Evolutionary conservation across 2,329 filamentous ascomycete species (phyloP).

Genomic region (Nothophaeocryptopus gaeumannii): DNA sequence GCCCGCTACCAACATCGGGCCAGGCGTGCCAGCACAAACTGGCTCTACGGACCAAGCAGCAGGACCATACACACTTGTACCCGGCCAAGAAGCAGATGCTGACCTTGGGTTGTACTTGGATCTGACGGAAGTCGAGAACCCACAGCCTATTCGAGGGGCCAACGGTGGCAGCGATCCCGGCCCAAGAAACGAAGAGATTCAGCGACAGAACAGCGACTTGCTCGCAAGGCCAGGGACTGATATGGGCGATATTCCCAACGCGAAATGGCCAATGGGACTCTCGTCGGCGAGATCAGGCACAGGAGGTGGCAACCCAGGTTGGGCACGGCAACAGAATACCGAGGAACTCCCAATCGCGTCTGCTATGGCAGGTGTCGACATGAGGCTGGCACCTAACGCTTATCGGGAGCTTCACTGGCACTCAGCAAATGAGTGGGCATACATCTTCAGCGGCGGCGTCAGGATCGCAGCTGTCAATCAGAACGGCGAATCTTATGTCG

Average conservation of each 20-base stretch:
- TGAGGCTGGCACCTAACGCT: conserved; percentile 33
- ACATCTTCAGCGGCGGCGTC: conserved; percentile 31
- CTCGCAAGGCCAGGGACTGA: conserved; percentile 40
- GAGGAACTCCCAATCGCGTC: conserved; percentile 38
- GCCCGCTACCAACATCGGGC: background rate
- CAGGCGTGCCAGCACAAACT: background rate
- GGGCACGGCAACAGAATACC: conserved; percentile 40
- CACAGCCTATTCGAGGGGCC: conserved; percentile 38
- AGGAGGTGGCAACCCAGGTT: conserved; percentile 38
- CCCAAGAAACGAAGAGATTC: conserved; percentile 33
- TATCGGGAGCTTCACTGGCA: conserved; percentile 37
- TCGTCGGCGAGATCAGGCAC: conserved; percentile 37
- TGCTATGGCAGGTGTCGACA: conserved; percentile 43
- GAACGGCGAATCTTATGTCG: conserved; percentile 28
- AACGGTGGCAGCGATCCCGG: conserved; percentile 36
- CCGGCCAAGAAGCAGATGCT: conserved; percentile 36
- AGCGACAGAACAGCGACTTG: conserved; percentile 40
- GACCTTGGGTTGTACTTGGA: conserved; percentile 41
- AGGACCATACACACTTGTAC: conserved; percentile 28
- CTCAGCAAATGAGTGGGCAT: conserved; percentile 31
- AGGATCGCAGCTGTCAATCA: conserved; percentile 31
- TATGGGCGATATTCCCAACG: conserved; percentile 36
- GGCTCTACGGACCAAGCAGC: conserved; percentile 3
- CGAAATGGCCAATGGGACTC: conserved; percentile 37
- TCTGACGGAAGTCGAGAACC: conserved; percentile 37